Evolutionary conservation across 495 filamentous ascomycete genomes (phyloP).

Genomic region (Mytilinidion resinicola): DNA sequence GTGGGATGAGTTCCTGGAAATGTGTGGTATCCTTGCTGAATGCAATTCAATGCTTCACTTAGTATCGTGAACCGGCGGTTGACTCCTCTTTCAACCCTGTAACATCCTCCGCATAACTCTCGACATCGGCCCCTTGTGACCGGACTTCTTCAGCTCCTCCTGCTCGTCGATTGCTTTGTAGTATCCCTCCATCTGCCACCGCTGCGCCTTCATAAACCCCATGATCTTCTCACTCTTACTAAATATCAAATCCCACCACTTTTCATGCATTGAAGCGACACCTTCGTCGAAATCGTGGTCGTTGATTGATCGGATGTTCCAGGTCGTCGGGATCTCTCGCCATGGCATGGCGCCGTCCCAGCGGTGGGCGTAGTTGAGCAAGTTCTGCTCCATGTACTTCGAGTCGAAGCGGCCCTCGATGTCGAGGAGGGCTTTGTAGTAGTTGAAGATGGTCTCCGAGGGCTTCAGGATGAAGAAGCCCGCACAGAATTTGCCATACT

Average conservation of each 20-base stretch:
- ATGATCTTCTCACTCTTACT: slow-evolving; percentile 11
- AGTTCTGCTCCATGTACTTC: slow-evolving; percentile 20
- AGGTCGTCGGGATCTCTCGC: slow-evolving; percentile 7
- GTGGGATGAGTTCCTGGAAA: too few relatives aligned
- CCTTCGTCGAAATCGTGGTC: slow-evolving; percentile 22
- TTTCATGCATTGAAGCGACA: slow-evolving; percentile 24
- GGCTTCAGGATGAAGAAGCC: slow-evolving; percentile 28
- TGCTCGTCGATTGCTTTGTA: slow-evolving; percentile 10
- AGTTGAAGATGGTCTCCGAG: slow-evolving; percentile 12
- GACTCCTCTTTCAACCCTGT: too few relatives aligned
- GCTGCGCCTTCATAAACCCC: neutral
- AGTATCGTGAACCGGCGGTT: too few relatives aligned
- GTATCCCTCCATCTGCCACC: slow-evolving; percentile 23
- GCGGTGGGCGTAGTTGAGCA: slow-evolving; percentile 24
- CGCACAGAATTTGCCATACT: slow-evolving; percentile 15
- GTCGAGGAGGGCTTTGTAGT: slow-evolving; percentile 20
- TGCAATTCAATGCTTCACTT: too few relatives aligned
- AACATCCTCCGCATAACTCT: too few relatives aligned
- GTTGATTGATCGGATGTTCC: slow-evolving; percentile 14
- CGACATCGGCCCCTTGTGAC: too few relatives aligned
- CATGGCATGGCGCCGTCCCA: slow-evolving; percentile 20
- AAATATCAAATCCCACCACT: slow-evolving; percentile 23
- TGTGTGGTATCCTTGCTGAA: too few relatives aligned
- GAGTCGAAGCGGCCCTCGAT: slow-evolving; percentile 20
- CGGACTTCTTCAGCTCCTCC: too few relatives aligned